Conservation (phyloP, 78 protist genomes). For the Protostelium mycophagum region DNA sequence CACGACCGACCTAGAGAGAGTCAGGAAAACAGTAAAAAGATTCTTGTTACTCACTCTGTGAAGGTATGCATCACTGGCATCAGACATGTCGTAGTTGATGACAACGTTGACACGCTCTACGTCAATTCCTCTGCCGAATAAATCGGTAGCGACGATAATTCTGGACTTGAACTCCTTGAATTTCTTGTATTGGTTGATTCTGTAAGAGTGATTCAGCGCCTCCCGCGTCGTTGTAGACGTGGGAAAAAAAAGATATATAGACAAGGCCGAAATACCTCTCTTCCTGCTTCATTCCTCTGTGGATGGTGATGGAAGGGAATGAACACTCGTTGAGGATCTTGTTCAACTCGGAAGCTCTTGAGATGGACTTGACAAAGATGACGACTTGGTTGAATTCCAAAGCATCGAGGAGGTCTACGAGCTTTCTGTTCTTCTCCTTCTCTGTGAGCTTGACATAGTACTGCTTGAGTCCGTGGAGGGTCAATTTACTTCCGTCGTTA, state of each 20-base stretch:
- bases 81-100: conserved; percentile 99
- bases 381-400: conserved; percentile 97
- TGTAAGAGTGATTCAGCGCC: not conserved
- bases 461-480: conserved; percentile 97
- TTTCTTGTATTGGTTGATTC: conserved; percentile 67
- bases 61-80: conserved; percentile 86
- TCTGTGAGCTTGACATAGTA: conserved; percentile 89
- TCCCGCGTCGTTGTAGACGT: not conserved
- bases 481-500: conserved; percentile 91
- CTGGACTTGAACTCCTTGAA: conserved; percentile 95
- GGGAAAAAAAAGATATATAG: not conserved
- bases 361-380: conserved; percentile 88
- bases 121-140: conserved; percentile 98
- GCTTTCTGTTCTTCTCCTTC: conserved; percentile 87
- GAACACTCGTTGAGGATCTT: conserved; percentile 69
- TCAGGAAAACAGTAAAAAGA: not conserved
- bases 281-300: conserved; percentile 76
- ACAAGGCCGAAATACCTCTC: no score
- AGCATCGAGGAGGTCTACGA: conserved; percentile 93
- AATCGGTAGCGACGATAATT: conserved; percentile 97
- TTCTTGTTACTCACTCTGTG: conserved; percentile 84
- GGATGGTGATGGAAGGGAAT: conserved; percentile 94
- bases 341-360: conserved; percentile 77
- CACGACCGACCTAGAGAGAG: conserved; percentile 89
- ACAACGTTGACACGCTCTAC: conserved; percentile 97